phyloP scores from a whole-genome alignment of 768 basidiomycete genomes.

The Dictyophora rubrovolvata region DNA sequence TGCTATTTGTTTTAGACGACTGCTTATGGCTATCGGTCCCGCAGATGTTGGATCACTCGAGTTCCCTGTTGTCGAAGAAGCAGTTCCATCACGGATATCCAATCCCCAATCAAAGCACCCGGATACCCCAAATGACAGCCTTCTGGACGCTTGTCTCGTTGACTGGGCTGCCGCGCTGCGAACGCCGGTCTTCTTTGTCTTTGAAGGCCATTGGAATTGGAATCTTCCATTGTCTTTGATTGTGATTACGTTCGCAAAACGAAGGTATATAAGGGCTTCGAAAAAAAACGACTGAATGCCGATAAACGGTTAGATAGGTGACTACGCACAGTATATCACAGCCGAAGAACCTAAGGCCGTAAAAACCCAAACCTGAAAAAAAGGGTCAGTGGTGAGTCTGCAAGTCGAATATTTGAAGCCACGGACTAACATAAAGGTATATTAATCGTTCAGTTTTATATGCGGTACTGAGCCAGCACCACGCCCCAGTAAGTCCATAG shows the following conservation, averaged over 20 bases:
- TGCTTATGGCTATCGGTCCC: background rate
- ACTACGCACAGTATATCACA: background rate
- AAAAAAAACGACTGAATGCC: background rate
- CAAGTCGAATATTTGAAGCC: background rate
- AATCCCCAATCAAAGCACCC: conserved; percentile 4
- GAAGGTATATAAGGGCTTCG: conserved; percentile 7
- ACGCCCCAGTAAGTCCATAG: conserved; percentile 2
- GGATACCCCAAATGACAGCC: background rate
- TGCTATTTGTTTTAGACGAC: conserved; percentile 1
- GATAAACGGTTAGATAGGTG: too few species aligned
- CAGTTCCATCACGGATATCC: background rate
- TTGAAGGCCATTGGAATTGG: background rate
- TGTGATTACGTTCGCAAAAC: conserved; percentile 3
- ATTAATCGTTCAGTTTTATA: conserved; percentile 1
- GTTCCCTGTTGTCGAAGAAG: background rate
- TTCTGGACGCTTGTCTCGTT: background rate
- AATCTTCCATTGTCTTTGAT: background rate
- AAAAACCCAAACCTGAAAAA: conserved; percentile 5
- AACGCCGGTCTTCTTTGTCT: background rate
- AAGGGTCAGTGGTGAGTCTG: background rate
- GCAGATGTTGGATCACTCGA: background rate
- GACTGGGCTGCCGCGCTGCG: background rate
- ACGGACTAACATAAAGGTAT: conserved; percentile 8
- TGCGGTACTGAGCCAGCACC: conserved; percentile 5
- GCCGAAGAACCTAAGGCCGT: conserved; percentile 1